A percentile compares a stretch with the other conserved stretches of the same genome.
Conservation (phyloP, 768 basidiomycete species). For the Termitomyces sp. region DNA sequence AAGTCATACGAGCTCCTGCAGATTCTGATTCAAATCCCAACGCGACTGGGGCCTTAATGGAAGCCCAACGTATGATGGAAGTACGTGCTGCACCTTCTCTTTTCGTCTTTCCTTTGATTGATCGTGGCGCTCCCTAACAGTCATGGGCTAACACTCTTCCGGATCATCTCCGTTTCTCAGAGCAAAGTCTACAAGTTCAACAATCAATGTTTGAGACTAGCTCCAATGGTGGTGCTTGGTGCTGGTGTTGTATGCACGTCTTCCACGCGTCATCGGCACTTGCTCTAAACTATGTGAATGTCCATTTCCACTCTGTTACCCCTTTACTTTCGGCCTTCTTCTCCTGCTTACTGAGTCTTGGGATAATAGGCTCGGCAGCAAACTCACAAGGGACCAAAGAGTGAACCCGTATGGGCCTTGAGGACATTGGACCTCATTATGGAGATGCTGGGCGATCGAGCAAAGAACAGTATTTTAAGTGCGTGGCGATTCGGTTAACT, state of each 20-base stretch:
- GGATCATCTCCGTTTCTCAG: conserved; percentile 67
- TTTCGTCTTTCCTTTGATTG: not conserved
- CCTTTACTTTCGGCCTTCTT: not conserved
- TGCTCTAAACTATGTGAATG: conserved; percentile 61
- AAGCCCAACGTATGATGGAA: conserved; percentile 45
- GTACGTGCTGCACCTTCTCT: conserved; percentile 27
- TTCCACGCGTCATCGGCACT: conserved; percentile 68
- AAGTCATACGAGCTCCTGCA: not conserved
- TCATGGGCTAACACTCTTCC: conserved; percentile 67
- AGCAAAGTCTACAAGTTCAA: conserved; percentile 67
- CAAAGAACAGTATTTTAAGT: conserved; percentile 48
- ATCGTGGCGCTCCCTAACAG: conserved; percentile 10
- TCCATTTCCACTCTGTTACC: conserved; percentile 8
- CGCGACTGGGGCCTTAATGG: conserved; percentile 34
- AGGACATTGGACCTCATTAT: conserved; percentile 43
- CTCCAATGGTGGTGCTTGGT: conserved; percentile 80
- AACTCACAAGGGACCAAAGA: conserved; percentile 33
- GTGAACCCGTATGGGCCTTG: conserved; percentile 43
- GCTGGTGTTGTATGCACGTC: conserved; percentile 73
- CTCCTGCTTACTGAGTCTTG: conserved; percentile 2
- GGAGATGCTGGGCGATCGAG: conserved; percentile 47
- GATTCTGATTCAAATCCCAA: conserved; percentile 36
- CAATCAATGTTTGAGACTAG: conserved; percentile 77
- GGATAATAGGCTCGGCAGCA: conserved; percentile 38
- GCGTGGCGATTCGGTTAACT: conserved; percentile 19